Evolutionary conservation across 2,329 filamentous ascomycete species (phyloP), one percentile per base, ranked within the genome.

Genomic region (Diaporthe australafricana): DNA sequence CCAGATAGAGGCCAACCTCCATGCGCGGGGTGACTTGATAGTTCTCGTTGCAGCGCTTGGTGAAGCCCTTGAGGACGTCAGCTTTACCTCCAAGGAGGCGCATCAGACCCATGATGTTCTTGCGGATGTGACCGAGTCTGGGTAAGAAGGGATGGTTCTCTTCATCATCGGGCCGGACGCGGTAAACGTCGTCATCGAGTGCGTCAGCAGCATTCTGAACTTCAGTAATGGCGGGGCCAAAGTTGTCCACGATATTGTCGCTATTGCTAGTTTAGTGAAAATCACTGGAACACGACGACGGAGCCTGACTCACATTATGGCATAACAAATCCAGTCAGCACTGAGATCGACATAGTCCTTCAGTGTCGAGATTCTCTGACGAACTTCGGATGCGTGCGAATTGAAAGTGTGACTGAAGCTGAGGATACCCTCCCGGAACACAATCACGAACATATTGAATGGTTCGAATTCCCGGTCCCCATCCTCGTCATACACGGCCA

Each of bases 311-410:
- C 86, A 94, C 92, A 99, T 98, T 79, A 99, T 88, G 53, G 96
- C 96, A 80, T 99, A 99, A 86, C 96, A 99, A 77, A 98, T 97
- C 96, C 97, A 99, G 83, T 99, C 96, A 76, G 95, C 95, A 80
- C 94, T 97, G 48, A 99, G 88, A 74, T 95, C 92, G 77, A 98
- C 93, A 79, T 98, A 98, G 79, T 99, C 96, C 79, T 97, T 96
- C 70, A 99, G 87, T 76, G 94, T 93, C 30, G 94, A 92, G 78
- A 99, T 98, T 82, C 96, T 91, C 86, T 93, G 95, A 75, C 96
- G 91, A 32, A 99, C 96, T 75, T 96, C 94, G 53, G 92, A 89
- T 16, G 95, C 94, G 81, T 99, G 96, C 2, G 91, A 90, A 79
- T 97, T 98, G 17, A 92, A 92, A 60, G 90, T 91, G 81, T 98